Evolutionary conservation across 2,329 filamentous ascomycete genomes (phyloP).

Genomic region (Botrytis galanthina): DNA sequence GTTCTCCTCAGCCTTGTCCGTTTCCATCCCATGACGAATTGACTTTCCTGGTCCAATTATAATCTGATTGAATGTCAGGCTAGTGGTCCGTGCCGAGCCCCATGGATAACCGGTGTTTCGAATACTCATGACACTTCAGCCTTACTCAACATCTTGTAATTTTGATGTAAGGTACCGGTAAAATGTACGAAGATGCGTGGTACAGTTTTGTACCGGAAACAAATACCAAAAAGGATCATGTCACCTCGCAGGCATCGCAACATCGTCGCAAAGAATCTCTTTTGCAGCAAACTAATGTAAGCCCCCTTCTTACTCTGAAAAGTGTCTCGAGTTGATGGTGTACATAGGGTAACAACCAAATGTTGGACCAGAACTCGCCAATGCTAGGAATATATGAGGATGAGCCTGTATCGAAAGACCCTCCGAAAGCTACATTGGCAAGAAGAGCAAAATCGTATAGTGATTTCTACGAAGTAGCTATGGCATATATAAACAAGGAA

Average conservation of each 20-base stretch:
- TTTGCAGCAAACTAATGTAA: slow-evolving; percentile 63
- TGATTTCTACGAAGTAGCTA: slow-evolving; percentile 67
- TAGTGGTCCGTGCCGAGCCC: slow-evolving; percentile 11
- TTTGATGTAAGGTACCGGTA: slow-evolving; percentile 26
- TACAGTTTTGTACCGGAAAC: slow-evolving; percentile 71
- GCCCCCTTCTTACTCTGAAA: slow-evolving; percentile 32
- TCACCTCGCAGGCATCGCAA: slow-evolving; percentile 43
- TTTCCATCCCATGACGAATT: slow-evolving; percentile 17
- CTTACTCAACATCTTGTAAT: not conserved
- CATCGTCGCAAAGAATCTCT: slow-evolving; percentile 69
- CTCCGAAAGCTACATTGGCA: slow-evolving; percentile 63
- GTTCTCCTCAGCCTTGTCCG: slow-evolving; percentile 18
- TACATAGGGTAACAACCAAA: slow-evolving; percentile 50
- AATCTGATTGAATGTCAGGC: not conserved
- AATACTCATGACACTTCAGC: slow-evolving; percentile 17
- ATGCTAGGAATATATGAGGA: slow-evolving; percentile 60
- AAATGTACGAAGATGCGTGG: slow-evolving; percentile 83
- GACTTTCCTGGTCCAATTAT: slow-evolving; percentile 5
- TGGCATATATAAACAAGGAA: slow-evolving; percentile 54
- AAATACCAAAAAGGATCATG: slow-evolving; percentile 49
- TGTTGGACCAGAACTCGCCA: slow-evolving; percentile 52
- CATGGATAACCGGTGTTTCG: not conserved
- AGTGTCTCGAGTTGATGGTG: slow-evolving; percentile 36
- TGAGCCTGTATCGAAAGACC: slow-evolving; percentile 52
- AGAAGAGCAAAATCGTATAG: slow-evolving; percentile 75